A percentile compares a stretch with the other conserved stretches of the same genome.
Evolutionary conservation across 2,329 filamentous ascomycete species (phyloP).

Genomic region (Neonectria magnoliae): DNA sequence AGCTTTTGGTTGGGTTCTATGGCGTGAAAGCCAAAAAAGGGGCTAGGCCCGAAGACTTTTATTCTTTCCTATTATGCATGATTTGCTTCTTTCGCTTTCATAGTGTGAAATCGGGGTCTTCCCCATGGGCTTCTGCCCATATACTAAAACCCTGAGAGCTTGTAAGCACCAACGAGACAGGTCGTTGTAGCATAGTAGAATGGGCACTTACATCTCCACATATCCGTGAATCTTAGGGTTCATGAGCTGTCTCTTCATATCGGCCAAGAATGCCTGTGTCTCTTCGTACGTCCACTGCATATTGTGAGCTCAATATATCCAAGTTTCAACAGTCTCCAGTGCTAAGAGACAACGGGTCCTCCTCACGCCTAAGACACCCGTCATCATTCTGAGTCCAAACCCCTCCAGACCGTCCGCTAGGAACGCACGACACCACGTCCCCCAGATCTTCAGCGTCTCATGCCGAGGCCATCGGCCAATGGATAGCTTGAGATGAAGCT

Average conservation of each 20-base stretch:
- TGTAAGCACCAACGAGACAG: neutral
- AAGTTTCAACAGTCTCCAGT: neutral
- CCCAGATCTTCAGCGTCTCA: conserved; percentile 28
- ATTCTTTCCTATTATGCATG: neutral
- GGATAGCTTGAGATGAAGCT: conserved; percentile 16
- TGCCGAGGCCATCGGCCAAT: conserved; percentile 40
- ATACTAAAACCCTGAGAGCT: conserved; percentile 3
- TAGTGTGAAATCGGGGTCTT: neutral
- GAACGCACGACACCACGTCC: conserved; percentile 22
- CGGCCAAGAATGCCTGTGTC: conserved; percentile 5
- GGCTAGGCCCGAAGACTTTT: neutral
- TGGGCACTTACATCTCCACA: conserved; percentile 2
- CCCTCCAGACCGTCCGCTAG: conserved; percentile 23
- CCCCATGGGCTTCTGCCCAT: conserved; percentile 2
- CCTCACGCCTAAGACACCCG: conserved; percentile 15
- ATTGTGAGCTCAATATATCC: neutral
- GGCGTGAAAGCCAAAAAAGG: neutral
- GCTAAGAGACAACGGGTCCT: neutral
- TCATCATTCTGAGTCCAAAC: conserved; percentile 26
- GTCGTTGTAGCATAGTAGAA: neutral
- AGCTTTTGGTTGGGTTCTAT: too few relatives aligned
- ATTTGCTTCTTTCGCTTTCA: neutral
- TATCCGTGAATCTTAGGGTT: conserved; percentile 8
- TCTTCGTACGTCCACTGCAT: conserved; percentile 3
- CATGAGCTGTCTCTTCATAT: conserved; percentile 8